Conservation (phyloP, 2,329 filamentous ascomycete species). For the Arthrobotrys sphaeroides region DNA sequence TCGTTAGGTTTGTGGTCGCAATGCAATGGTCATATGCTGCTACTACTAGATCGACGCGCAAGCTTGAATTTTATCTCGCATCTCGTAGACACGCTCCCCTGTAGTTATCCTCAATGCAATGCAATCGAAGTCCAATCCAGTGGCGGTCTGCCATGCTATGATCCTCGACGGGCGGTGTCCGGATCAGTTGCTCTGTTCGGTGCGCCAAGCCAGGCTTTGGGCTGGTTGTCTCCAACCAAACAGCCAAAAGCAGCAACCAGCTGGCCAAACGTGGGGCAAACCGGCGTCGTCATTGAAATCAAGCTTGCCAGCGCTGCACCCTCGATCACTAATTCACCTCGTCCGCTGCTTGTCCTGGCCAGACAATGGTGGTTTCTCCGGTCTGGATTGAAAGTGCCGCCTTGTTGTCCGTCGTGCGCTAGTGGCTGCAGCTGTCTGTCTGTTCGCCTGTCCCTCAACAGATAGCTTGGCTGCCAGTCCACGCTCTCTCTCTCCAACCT, state of each 20-base stretch:
- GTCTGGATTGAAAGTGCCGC: not conserved
- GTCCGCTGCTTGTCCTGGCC: constrained; percentile 17
- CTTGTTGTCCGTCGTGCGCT: constrained; percentile 41
- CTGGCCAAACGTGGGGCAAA: constrained; percentile 34
- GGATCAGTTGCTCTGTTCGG: constrained; percentile 25
- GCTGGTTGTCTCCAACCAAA: not conserved
- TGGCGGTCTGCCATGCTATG: not conserved
- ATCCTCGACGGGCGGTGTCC: constrained; percentile 28
- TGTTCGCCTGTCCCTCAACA: not conserved
- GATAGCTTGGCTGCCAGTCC: too few species aligned
- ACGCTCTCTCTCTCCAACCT: too few species aligned
- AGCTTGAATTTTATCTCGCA: not conserved
- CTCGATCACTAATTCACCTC: too few species aligned
- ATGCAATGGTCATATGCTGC: too few species aligned
- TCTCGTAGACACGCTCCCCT: not conserved
- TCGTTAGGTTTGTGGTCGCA: not conserved
- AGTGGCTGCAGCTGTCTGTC: constrained; percentile 7
- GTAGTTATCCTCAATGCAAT: constrained; percentile 1
- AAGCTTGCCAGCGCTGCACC: constrained; percentile 2
- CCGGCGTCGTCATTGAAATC: constrained; percentile 10
- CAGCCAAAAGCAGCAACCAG: too few species aligned
- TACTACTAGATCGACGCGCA: too few species aligned
- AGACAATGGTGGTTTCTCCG: constrained; percentile 9
- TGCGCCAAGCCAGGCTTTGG: constrained; percentile 4
- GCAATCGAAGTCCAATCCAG: not conserved